Percentiles rank a stretch among this genome's conserved stretches.
These are phyloP conservation scores for Fomitopsis pinicola DNA, from an alignment of 1,284 basidiomycete genomes.

Conservation along the genomic window DNA sequence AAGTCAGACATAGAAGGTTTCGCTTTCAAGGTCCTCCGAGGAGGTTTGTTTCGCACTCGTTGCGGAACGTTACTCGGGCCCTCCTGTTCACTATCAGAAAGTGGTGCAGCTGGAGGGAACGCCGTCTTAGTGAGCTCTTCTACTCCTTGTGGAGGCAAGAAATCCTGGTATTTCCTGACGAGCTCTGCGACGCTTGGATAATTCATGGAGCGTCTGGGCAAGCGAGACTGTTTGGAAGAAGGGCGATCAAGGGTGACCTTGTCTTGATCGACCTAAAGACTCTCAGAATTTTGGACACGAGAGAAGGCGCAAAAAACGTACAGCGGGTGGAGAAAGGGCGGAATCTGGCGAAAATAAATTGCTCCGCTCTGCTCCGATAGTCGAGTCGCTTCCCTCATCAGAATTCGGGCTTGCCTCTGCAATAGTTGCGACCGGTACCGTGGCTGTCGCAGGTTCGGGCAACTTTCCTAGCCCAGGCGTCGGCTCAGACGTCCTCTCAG, in stretches of 20 bases:
- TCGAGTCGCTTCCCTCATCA: constrained; percentile 83
- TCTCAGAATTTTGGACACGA: background rate
- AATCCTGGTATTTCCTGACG: constrained; percentile 80
- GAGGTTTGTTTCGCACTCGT: constrained; percentile 42
- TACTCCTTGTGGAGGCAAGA: constrained; percentile 65
- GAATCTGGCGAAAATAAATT: constrained; percentile 27
- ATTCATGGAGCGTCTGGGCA: constrained; percentile 62
- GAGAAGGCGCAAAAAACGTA: constrained; percentile 10
- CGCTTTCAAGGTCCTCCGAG: constrained; percentile 39
- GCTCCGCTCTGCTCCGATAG: constrained; percentile 70
- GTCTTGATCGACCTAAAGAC: background rate
- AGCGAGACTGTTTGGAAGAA: constrained; percentile 43
- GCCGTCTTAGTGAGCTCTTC: constrained; percentile 68
- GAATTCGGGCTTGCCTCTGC: constrained; percentile 25
- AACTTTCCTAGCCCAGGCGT: background rate
- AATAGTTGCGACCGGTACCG: background rate
- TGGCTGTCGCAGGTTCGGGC: constrained; percentile 6
- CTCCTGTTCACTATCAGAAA: constrained; percentile 74
- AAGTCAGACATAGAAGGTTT: constrained; percentile 78
- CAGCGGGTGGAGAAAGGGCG: constrained; percentile 21
- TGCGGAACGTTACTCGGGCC: constrained; percentile 36
- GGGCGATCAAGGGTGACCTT: constrained; percentile 3
- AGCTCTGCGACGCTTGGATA: constrained; percentile 79
- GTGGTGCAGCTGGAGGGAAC: constrained; percentile 47
- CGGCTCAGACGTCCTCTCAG: constrained; percentile 20